phyloP scores from a whole-genome alignment of 345 rosid species.

The Murraya paniculata region DNA sequence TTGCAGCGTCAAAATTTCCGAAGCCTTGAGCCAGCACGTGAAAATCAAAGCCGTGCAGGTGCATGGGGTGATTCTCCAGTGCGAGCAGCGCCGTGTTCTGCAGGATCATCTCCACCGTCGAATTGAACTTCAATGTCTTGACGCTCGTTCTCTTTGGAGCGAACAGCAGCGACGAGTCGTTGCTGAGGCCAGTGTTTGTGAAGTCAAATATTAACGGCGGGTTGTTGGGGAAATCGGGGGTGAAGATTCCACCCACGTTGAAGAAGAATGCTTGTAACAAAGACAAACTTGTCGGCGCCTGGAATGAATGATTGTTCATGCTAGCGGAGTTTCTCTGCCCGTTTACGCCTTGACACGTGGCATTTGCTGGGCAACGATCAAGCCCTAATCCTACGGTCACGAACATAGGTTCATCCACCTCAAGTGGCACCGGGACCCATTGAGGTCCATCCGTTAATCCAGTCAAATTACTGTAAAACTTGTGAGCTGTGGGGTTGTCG shows the following conservation, averaged over 20 bases:
- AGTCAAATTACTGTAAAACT: slow-evolving; percentile 55
- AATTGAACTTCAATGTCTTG: slow-evolving; percentile 59
- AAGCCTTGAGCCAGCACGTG: slow-evolving; percentile 88
- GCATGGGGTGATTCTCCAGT: slow-evolving; percentile 84
- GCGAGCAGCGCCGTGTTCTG: slow-evolving; percentile 68
- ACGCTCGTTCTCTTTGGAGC: slow-evolving; percentile 58
- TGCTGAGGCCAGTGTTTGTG: slow-evolving; percentile 42
- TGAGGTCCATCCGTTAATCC: slow-evolving; percentile 42
- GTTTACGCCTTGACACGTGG: slow-evolving; percentile 46
- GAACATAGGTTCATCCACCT: slow-evolving; percentile 68
- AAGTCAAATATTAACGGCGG: slow-evolving; percentile 66
- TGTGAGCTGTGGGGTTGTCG: slow-evolving; percentile 71
- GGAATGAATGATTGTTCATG: slow-evolving; percentile 76
- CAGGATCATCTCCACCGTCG: slow-evolving; percentile 68
- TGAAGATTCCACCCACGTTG: slow-evolving; percentile 57
- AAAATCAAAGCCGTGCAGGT: slow-evolving; percentile 78
- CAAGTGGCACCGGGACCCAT: slow-evolving; percentile 61
- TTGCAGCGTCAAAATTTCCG: slow-evolving; percentile 60
- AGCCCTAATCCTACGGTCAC: slow-evolving; percentile 58
- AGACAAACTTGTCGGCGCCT: slow-evolving; percentile 43
- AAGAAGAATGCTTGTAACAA: slow-evolving; percentile 58
- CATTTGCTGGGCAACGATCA: slow-evolving; percentile 41
- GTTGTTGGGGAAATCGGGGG: slow-evolving; percentile 54
- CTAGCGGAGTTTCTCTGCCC: slow-evolving; percentile 52
- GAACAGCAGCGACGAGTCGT: slow-evolving; percentile 28